These are phyloP conservation scores for Diaporthe sp. DNA, from an alignment of 2,329 filamentous ascomycete species.

Conservation along the genomic window DNA sequence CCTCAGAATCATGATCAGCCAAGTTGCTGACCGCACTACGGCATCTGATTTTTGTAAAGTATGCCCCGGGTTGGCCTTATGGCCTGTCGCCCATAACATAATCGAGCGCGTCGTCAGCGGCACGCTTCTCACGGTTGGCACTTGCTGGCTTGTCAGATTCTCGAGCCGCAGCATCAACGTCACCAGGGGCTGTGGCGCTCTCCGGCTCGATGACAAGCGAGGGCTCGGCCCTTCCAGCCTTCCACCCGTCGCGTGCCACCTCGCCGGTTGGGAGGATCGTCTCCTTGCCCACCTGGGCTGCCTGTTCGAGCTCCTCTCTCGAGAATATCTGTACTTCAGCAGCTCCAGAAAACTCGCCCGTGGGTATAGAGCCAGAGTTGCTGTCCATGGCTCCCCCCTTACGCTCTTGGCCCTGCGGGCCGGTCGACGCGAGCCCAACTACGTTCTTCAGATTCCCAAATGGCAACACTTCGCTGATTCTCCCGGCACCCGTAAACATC, in stretches of 20 bases:
- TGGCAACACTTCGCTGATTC: slow-evolving; percentile 87
- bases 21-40: no score
- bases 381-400: neutral
- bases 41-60: no score
- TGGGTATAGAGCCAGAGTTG: neutral
- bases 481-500: slow-evolving; percentile 83
- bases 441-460: slow-evolving; percentile 88
- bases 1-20: neutral
- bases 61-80: neutral
- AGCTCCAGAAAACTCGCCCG: neutral
- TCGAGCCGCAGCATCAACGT: neutral
- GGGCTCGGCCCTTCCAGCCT: neutral
- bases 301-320: neutral
- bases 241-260: neutral
- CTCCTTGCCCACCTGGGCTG: neutral
- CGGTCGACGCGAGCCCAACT: slow-evolving; percentile 62
- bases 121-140: neutral
- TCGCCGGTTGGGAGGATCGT: neutral
- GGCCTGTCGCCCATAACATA: slow-evolving; percentile 11
- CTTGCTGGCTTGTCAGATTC: neutral
- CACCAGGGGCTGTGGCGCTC: neutral
- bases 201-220: slow-evolving; percentile 5
- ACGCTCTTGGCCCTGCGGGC: slow-evolving; percentile 23
- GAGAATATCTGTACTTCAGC: neutral
- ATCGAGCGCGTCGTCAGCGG: neutral